phyloP scores from a whole-genome alignment of 805 yeast genomes.

The Allodekkera sacchari region DNA sequence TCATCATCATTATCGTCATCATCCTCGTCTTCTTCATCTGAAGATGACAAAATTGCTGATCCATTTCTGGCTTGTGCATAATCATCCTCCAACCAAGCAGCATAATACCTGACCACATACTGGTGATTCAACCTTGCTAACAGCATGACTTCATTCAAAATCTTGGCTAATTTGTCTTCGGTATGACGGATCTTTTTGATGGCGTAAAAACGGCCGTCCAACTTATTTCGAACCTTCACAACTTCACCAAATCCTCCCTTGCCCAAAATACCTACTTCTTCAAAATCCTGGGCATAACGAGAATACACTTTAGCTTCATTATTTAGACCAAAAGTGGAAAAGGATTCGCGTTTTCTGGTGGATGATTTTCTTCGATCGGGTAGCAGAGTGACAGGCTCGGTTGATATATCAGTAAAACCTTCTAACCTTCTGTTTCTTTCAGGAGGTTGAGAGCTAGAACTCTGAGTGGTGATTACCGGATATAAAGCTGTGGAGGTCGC shows the following conservation, averaged over 20 bases:
- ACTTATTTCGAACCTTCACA: conserved; percentile 87
- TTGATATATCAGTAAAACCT: conserved; percentile 16
- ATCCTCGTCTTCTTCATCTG: conserved; percentile 27
- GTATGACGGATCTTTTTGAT: conserved; percentile 84
- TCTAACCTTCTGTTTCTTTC: conserved; percentile 4
- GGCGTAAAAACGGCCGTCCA: conserved; percentile 94
- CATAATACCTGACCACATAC: conserved; percentile 91
- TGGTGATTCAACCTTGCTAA: conserved; percentile 90
- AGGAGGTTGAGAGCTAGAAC: conserved; percentile 1
- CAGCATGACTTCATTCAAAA: conserved; percentile 85
- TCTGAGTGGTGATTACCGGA: not conserved
- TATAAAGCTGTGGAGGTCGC: not conserved
- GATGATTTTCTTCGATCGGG: conserved; percentile 5
- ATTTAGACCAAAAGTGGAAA: conserved; percentile 14
- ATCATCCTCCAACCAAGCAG: conserved; percentile 93
- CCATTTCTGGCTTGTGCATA: conserved; percentile 11
- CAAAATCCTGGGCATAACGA: conserved; percentile 87
- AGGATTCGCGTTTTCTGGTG: conserved; percentile 21
- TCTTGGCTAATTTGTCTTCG: conserved; percentile 68
- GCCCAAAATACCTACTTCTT: conserved; percentile 85
- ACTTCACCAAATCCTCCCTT: conserved; percentile 98
- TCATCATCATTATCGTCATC: conserved; percentile 13
- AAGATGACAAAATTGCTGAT: conserved; percentile 21
- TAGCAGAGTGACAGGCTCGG: conserved; percentile 9
- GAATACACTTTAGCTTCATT: conserved; percentile 32